Evolutionary conservation across 1,284 basidiomycete species (phyloP).

Genomic region (Leccinum pseudoinsigne): DNA sequence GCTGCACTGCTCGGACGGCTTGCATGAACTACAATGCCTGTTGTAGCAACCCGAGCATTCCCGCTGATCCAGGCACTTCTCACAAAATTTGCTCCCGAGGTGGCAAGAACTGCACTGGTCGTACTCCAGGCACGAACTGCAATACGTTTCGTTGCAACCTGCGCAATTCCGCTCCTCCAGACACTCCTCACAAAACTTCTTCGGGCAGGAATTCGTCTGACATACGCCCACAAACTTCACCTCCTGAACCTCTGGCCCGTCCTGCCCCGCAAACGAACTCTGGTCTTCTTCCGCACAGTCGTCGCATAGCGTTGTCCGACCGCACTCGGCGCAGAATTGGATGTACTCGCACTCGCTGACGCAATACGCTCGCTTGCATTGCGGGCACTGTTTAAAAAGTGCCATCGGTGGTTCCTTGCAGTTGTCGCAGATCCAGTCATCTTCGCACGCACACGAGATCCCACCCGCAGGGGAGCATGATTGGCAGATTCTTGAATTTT

Average conservation of each 20-base stretch:
- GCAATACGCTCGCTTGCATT: background rate
- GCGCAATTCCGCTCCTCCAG: constrained; percentile 11
- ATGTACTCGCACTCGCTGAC: constrained; percentile 24
- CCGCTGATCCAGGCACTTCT: background rate
- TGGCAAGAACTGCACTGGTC: constrained; percentile 10
- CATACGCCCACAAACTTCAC: constrained; percentile 14
- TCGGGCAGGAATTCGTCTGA: constrained; percentile 5
- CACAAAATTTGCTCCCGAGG: background rate
- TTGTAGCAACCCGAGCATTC: constrained; percentile 17
- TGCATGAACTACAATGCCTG: constrained; percentile 18
- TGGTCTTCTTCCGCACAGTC: constrained; percentile 23
- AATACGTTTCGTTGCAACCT: constrained; percentile 16
- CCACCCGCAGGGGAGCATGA: background rate
- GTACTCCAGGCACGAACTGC: constrained; percentile 14
- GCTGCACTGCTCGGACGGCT: background rate
- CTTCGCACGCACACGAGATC: constrained; percentile 24
- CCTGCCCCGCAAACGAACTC: background rate
- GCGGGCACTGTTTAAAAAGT: background rate
- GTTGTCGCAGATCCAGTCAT: constrained; percentile 25
- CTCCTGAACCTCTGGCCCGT: background rate
- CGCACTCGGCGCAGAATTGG: constrained; percentile 13
- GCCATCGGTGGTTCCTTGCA: constrained; percentile 14
- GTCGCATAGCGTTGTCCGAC: constrained; percentile 15
- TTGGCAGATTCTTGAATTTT: background rate
- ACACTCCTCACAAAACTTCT: constrained; percentile 13